Evolutionary conservation across 305 asterid genomes (phyloP).

Genomic region (Ruellia speciosa): DNA sequence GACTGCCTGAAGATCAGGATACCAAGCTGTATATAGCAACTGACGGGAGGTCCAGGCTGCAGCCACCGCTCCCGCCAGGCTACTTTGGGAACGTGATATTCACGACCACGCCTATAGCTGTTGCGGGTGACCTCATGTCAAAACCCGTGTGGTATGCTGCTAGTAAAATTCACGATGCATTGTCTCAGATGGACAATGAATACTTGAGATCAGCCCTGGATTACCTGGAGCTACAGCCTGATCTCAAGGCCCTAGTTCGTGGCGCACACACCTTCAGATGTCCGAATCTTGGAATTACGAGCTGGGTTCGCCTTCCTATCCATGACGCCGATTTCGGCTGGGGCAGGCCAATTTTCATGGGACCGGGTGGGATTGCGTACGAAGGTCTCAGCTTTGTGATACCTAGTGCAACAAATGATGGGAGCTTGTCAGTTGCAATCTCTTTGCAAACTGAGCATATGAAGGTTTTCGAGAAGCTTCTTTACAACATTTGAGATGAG

Average conservation of each 20-base stretch:
- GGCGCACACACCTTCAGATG: slow-evolving; percentile 83
- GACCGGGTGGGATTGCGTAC: slow-evolving; percentile 82
- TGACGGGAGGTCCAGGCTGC: slow-evolving; percentile 65
- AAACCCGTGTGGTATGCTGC: slow-evolving; percentile 74
- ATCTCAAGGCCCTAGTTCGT: slow-evolving; percentile 70
- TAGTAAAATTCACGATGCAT: slow-evolving; percentile 61
- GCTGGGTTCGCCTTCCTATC: slow-evolving; percentile 82
- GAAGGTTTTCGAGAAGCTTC: slow-evolving; percentile 63
- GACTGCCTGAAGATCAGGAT: slow-evolving; percentile 54
- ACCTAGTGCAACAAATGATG: slow-evolving; percentile 65
- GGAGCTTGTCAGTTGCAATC: slow-evolving; percentile 69
- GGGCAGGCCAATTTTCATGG: slow-evolving; percentile 88
- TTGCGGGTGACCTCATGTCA: slow-evolving; percentile 53
- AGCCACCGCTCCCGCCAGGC: slow-evolving; percentile 60
- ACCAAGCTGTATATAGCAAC: slow-evolving; percentile 75
- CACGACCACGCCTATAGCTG: slow-evolving; percentile 68
- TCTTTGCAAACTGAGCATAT: slow-evolving; percentile 67
- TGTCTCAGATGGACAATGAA: slow-evolving; percentile 69
- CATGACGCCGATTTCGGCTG: slow-evolving; percentile 87
- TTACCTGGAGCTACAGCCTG: slow-evolving; percentile 78
- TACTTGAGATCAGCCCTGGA: slow-evolving; percentile 77
- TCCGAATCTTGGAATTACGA: slow-evolving; percentile 84
- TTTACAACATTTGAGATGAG: slow-evolving; percentile 43
- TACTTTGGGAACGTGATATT: slow-evolving; percentile 88
- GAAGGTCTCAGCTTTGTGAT: slow-evolving; percentile 78